These are phyloP conservation scores for Macrophomina tecta DNA, from an alignment of 2,329 filamentous ascomycete species.

Conservation along the genomic window DNA sequence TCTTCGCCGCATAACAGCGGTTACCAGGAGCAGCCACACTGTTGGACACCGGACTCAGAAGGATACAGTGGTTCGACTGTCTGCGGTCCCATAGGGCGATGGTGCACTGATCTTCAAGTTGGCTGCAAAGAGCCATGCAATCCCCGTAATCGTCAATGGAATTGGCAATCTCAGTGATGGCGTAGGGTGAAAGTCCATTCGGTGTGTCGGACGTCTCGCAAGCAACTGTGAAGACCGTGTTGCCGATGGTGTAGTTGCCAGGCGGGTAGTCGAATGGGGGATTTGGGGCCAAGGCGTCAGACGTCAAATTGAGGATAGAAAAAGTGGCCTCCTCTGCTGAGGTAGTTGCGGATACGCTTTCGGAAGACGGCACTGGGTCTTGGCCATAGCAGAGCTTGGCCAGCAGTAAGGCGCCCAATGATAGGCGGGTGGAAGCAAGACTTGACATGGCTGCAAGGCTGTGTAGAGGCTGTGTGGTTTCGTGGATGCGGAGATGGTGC, in stretches of 20 bases:
- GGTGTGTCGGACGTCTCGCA: not conserved
- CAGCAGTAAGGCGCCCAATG: not conserved
- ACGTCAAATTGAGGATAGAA: not conserved
- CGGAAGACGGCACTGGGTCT: not conserved
- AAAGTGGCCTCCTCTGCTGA: not conserved
- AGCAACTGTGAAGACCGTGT: not conserved
- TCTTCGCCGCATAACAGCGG: slow-evolving; percentile 1
- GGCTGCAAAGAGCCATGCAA: not conserved
- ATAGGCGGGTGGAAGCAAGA: not conserved
- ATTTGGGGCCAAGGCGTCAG: not conserved
- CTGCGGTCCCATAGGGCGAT: not conserved
- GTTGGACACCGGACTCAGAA: not conserved
- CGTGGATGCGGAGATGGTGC: not conserved
- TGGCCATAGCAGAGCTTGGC: not conserved
- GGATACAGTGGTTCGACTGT: not conserved
- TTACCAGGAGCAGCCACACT: no score
- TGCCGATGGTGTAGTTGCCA: not conserved
- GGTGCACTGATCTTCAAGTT: not conserved
- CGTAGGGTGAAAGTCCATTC: not conserved
- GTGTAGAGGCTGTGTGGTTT: not conserved
- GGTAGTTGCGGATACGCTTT: no score
- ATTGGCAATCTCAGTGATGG: not conserved
- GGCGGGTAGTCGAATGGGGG: not conserved
- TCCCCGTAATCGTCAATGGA: not conserved
- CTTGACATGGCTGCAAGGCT: not conserved